A percentile compares a stretch with the other conserved stretches of the same genome.
phyloP scores from a whole-genome alignment of 805 yeast genomes.

The Pichia membranifaciens region DNA sequence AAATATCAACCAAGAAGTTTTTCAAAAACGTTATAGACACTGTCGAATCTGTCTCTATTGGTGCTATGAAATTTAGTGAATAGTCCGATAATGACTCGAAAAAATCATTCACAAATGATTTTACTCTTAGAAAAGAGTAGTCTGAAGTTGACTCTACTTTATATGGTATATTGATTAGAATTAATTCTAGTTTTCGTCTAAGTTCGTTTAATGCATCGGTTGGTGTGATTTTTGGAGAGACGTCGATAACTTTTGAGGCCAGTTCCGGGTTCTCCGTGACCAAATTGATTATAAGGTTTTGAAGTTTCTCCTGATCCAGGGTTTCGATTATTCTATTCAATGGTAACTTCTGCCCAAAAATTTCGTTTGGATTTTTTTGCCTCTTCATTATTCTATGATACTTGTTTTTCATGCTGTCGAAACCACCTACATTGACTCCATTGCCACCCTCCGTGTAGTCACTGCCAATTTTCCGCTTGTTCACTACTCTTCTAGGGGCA shows the following conservation, averaged over 20 bases:
- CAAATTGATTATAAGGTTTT: slow-evolving; percentile 44
- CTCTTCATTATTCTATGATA: slow-evolving; percentile 23
- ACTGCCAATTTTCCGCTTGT: slow-evolving; percentile 2
- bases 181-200: slow-evolving; percentile 37
- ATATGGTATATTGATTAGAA: slow-evolving; percentile 58
- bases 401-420: not conserved
- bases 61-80: slow-evolving; percentile 66
- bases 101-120: slow-evolving; percentile 62
- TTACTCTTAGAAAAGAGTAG: slow-evolving; percentile 70
- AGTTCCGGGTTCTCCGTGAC: slow-evolving; percentile 60
- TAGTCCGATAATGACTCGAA: slow-evolving; percentile 68
- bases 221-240: slow-evolving; percentile 56
- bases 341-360: slow-evolving; percentile 57
- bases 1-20: slow-evolving; percentile 47
- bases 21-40: slow-evolving; percentile 58
- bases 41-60: slow-evolving; percentile 50
- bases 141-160: slow-evolving; percentile 69
- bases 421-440: not conserved
- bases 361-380: slow-evolving; percentile 31
- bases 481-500: not conserved
- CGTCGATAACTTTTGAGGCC: slow-evolving; percentile 39
- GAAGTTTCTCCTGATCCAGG: slow-evolving; percentile 52
- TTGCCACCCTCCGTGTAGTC: not conserved
- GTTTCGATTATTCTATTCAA: slow-evolving; percentile 61
- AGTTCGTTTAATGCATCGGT: slow-evolving; percentile 47